Evolutionary conservation across 2,329 filamentous ascomycete species (phyloP), one percentile per base, ranked within the genome.

Genomic region (Dactylonectria estremocensis): DNA sequence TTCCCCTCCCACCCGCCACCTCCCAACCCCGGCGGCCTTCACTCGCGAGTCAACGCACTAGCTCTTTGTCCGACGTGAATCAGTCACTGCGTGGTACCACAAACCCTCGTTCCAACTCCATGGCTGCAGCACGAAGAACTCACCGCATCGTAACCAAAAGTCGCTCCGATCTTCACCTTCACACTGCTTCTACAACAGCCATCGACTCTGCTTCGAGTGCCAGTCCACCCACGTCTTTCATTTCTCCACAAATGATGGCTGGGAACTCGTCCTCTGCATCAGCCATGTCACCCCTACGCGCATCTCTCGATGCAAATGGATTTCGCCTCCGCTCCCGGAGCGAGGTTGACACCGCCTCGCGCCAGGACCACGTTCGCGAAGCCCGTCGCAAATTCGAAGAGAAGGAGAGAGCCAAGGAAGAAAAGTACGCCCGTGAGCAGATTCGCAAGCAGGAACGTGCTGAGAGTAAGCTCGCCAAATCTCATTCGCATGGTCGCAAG

Each of bases 331-430:
- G 90, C 69, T 87, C 87, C 55, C 87, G 88, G 68, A 90, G 88
- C 46, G 89, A 91, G 69, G 80, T 90, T 16, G 88, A 90, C 74
- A 85, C 86, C 6, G 83, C 81, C 13, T 83, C 83, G 1, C 87
- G 87, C 31, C 82, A 85, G 57, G 88, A 90, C 68, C 87, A 89
- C 48, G 87, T 92, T 37, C 85, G 87, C 50, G 86, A 87, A 73
- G 89, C 89, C 4, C 88, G 90, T 60, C 87, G 88, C 72, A 89
- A 88, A 74, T 91, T 91, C 69, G 85, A 90, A 75, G 87, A 89
- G 75, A 89, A 87, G 76, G 89, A 92, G 77, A 83, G 83, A 16
- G 82, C 82, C 60, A 91, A 91, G 79, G 86, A 90, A 40, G 89
- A 90, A 75, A 91, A 90, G 74, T 88, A 88, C 55, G 88, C 87